These are phyloP conservation scores for Madurella mycetomatis DNA, from an alignment of 2,329 filamentous ascomycete species.

Conservation along the genomic window DNA sequence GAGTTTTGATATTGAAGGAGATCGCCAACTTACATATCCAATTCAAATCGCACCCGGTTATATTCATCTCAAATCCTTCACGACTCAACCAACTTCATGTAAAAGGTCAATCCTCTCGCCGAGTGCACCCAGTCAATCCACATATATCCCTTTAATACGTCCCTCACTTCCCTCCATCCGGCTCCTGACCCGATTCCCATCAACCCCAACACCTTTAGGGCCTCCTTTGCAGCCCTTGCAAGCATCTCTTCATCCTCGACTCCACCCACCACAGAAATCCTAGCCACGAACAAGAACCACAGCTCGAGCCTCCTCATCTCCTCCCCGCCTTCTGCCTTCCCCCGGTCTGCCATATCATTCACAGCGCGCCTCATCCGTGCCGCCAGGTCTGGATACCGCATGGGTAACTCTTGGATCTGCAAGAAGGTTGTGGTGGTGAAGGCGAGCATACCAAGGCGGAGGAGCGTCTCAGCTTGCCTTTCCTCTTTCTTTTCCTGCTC, in stretches of 20 bases:
- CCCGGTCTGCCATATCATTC: background rate
- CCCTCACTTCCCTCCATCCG: slow-evolving; percentile 3
- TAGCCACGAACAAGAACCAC: slow-evolving; percentile 14
- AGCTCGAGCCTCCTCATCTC: slow-evolving; percentile 1
- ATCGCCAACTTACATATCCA: too few species aligned
- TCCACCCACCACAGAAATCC: slow-evolving; percentile 3
- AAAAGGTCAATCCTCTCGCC: slow-evolving; percentile 1
- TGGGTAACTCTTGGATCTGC: slow-evolving; percentile 7
- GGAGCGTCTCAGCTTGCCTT: slow-evolving; percentile 13
- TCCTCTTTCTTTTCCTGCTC: background rate
- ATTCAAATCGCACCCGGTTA: too few species aligned
- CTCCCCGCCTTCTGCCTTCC: background rate
- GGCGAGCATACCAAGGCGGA: slow-evolving; percentile 29
- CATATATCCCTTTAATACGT: slow-evolving; percentile 9
- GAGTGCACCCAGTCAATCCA: slow-evolving; percentile 15
- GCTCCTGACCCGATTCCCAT: background rate
- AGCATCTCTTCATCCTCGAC: slow-evolving; percentile 1
- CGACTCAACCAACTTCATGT: background rate
- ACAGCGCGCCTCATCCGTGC: slow-evolving; percentile 1
- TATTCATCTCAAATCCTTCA: too few species aligned
- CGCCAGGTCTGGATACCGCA: slow-evolving; percentile 5
- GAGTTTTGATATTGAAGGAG: too few species aligned
- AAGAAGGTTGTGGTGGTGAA: slow-evolving; percentile 28
- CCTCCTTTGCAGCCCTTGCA: background rate
- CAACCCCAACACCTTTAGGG: background rate